Evolutionary conservation across 1,139 yeast species (phyloP), one percentile per base, ranked within the genome.

Genomic region (Kodamaea sp.): DNA sequence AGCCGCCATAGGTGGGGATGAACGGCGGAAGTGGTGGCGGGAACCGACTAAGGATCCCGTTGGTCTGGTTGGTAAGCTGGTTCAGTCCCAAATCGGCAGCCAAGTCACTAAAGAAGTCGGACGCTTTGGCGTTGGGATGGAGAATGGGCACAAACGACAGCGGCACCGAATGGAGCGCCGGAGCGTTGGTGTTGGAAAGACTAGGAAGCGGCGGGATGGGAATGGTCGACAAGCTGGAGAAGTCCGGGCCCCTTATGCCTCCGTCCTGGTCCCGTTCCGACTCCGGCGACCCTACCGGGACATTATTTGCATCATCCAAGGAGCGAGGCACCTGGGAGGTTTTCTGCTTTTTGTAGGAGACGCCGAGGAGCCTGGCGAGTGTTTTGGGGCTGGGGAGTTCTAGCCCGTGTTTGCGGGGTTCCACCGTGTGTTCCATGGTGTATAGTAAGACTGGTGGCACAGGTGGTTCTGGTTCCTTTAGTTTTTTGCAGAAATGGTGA

Each of bases 11-110:
- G 15, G 26, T 5, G 57, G 58, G 15, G 14, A 52, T 37, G 22
- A 51, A 48, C 2, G 70, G 73, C 3, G 72, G 69, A 5, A 57
- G 38, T 5, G 76, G 76, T 0, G 76, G 76, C 1, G 75, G 75
- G 41, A 65, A 68, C 31, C 53, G 49, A 35, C 44, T 46, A 13
- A 61, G 39, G 3, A 65, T 63, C 4, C 54, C 52, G 12, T 42
- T 37, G 11, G 63, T 47, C 42, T 67, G 72, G 7, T 42, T 26
- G 12, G 36, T 28, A 11, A 53, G 33, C 4, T 47, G 28, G 3
- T 46, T 46, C 27, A 55, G 51, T 3, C 34, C 31, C 8, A 46
- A 34, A 28, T 57, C 53, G 5, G 54, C 41, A 8, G 46, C 46
- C 25, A 66, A 46, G 39, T 70, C 75, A 5, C 66, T 53, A 44